Conservation (phyloP, 805 yeast species). For the Metschnikowia proteae region DNA sequence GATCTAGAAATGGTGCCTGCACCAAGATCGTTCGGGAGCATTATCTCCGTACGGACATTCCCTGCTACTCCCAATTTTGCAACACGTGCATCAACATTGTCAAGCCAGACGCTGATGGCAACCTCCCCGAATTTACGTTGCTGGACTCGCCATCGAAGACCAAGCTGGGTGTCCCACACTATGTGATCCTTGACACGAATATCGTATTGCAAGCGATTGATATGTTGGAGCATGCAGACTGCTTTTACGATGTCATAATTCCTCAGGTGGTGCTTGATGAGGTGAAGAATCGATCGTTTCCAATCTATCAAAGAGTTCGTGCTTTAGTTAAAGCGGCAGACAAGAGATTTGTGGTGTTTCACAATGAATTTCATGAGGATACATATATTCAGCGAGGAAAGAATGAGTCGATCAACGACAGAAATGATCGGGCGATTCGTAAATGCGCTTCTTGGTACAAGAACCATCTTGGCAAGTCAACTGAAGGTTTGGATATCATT, state of each 20-base stretch:
- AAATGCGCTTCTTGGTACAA: conserved; percentile 68
- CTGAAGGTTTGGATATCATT: conserved; percentile 44
- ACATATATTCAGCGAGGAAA: conserved; percentile 62
- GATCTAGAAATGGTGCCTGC: conserved; percentile 88
- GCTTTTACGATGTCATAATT: conserved; percentile 85
- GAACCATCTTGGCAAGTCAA: conserved; percentile 49
- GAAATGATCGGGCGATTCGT: conserved; percentile 89
- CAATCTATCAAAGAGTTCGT: conserved; percentile 82
- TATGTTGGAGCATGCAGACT: conserved; percentile 68
- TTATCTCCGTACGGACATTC: conserved; percentile 86
- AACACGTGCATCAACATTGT: conserved; percentile 51
- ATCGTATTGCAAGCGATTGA: conserved; percentile 87
- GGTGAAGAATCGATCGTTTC: conserved; percentile 80
- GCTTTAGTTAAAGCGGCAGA: conserved; percentile 68
- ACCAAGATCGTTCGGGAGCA: conserved; percentile 91
- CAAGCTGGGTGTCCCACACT: conserved; percentile 61
- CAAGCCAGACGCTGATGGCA: conserved; percentile 64
- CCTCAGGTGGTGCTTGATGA: conserved; percentile 96
- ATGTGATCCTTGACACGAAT: conserved; percentile 82
- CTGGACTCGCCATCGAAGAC: conserved; percentile 56
- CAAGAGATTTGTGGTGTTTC: conserved; percentile 86
- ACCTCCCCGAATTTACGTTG: conserved; percentile 61
- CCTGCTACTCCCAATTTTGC: conserved; percentile 80
- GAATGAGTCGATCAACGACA: conserved; percentile 77
- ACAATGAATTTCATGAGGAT: conserved; percentile 79